Percentiles rank a stretch among this genome's conserved stretches.
These are phyloP conservation scores for Stagonosporopsis cucurbitacearum DNA, from an alignment of 2,329 filamentous ascomycete genomes.

Conservation along the genomic window DNA sequence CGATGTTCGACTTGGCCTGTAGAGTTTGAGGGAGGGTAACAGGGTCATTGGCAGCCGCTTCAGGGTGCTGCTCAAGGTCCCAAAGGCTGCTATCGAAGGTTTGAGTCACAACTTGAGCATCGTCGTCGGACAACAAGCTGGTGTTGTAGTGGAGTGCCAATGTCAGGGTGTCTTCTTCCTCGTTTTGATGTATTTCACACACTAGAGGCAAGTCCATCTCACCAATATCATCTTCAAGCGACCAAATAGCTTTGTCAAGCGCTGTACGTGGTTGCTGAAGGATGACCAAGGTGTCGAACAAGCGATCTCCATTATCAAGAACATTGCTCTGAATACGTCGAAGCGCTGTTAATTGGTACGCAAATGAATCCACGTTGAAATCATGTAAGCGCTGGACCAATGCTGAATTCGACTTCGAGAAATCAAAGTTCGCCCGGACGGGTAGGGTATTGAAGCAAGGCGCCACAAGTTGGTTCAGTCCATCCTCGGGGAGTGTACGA, in stretches of 20 bases:
- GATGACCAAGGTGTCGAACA: conserved; percentile 84
- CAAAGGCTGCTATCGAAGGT: conserved; percentile 38
- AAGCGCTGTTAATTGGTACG: conserved; percentile 77
- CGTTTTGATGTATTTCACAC: conserved; percentile 72
- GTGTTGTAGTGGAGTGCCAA: conserved; percentile 66
- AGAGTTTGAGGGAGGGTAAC: conserved; percentile 29
- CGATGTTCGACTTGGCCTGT: conserved; percentile 34
- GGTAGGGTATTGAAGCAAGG: conserved; percentile 94
- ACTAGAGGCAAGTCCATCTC: conserved; percentile 80
- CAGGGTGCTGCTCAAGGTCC: conserved; percentile 32
- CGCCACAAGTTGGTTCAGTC: conserved; percentile 75
- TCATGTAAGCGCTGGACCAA: conserved; percentile 67
- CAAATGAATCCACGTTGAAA: conserved; percentile 66
- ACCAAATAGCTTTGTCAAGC: conserved; percentile 60
- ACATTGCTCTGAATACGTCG: conserved; percentile 69
- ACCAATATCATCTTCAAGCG: conserved; percentile 58
- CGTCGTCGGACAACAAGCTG: conserved; percentile 34
- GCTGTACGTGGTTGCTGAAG: conserved; percentile 67
- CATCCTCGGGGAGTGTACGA: conserved; percentile 69
- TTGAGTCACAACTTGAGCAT: conserved; percentile 36
- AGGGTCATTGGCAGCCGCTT: conserved; percentile 31
- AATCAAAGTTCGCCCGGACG: conserved; percentile 64
- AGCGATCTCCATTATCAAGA: conserved; percentile 54
- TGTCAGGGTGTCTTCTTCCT: conserved; percentile 58
- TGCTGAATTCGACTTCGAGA: conserved; percentile 59